phyloP scores from a whole-genome alignment of 345 rosid species.

The Boechera stricta region DNA sequence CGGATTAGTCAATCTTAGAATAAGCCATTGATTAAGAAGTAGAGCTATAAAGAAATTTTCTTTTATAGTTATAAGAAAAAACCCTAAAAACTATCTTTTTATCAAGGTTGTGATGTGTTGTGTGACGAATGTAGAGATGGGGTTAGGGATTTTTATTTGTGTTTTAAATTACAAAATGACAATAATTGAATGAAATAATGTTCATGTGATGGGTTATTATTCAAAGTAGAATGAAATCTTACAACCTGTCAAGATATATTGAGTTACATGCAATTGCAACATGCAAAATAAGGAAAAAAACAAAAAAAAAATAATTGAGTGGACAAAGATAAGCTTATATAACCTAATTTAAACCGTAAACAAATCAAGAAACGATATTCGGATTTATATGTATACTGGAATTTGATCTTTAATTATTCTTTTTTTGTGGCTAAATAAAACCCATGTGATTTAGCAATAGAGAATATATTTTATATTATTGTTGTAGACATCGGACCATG shows the following conservation, averaged over 20 bases:
- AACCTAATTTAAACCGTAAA: not conserved
- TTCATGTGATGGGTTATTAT: not conserved
- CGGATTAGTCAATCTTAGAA: too few species aligned
- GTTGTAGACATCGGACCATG: too few species aligned
- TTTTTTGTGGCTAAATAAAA: too few species aligned
- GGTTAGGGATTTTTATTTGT: not conserved
- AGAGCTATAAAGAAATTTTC: too few species aligned
- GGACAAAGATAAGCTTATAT: not conserved
- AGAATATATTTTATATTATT: too few species aligned
- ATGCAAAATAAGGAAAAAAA: not conserved
- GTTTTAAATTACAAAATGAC: not conserved
- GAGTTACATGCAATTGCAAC: constrained; percentile 4
- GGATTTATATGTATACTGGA: not conserved
- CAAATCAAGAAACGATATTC: not conserved
- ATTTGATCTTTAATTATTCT: not conserved
- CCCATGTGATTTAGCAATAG: not conserved
- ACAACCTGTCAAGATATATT: constrained; percentile 6
- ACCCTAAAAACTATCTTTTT: not conserved
- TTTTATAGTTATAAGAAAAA: too few species aligned
- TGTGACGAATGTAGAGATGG: not conserved
- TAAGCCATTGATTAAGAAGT: too few species aligned
- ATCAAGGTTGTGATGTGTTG: not conserved
- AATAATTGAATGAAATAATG: not conserved
- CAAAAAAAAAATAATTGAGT: not conserved
- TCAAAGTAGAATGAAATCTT: not conserved